phyloP scores from a whole-genome alignment of 768 basidiomycete species.

The Ramaria sp. region DNA sequence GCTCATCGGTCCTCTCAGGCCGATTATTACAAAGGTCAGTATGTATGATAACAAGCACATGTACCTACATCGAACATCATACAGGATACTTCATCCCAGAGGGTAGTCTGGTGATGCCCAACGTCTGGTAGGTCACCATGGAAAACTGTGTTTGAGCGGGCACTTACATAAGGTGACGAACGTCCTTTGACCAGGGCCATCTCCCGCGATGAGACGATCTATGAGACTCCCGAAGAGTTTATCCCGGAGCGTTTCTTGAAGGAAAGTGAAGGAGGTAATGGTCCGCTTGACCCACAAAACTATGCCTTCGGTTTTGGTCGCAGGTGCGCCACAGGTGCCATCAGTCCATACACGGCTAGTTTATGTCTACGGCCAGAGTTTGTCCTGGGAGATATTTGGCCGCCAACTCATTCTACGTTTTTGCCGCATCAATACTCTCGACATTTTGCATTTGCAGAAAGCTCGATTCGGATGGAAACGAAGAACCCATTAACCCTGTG shows the following conservation, averaged over 20 bases:
- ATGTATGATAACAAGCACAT: background rate
- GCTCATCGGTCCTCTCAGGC: background rate
- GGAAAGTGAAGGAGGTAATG: background rate
- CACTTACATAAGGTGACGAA: background rate
- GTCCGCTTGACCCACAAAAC: background rate
- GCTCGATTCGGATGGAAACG: background rate
- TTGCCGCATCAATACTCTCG: background rate
- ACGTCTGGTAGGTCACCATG: background rate
- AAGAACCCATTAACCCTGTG: background rate
- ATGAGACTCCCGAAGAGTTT: background rate
- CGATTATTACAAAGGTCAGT: background rate
- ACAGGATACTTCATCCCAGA: background rate
- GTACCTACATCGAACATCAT: background rate
- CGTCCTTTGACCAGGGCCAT: background rate
- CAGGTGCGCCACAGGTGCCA: background rate
- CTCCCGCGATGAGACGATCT: background rate
- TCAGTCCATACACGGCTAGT: background rate
- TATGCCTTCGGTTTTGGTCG: background rate
- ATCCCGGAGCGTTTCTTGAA: background rate
- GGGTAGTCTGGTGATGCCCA: background rate
- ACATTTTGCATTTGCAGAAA: background rate
- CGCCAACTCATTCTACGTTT: background rate
- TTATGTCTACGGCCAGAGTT: background rate
- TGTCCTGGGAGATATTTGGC: slow-evolving; percentile 2
- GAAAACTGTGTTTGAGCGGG: background rate